Evolutionary conservation across 2,329 filamentous ascomycete species (phyloP), one percentile per base, ranked within the genome.

Genomic region (Onygenales sp.): DNA sequence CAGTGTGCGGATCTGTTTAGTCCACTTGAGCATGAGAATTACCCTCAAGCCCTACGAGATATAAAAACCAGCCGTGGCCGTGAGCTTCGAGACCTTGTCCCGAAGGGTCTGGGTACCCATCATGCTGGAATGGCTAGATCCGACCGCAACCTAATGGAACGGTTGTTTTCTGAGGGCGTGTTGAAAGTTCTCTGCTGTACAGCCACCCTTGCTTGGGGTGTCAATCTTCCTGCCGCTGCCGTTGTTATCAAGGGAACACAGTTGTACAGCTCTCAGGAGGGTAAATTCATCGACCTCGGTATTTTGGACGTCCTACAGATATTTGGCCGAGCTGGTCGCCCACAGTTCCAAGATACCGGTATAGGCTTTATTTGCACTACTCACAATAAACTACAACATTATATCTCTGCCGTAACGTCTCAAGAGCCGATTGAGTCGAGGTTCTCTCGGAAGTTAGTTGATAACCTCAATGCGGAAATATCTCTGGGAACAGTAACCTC

Each of bases 231-330:
- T 0, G 93, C 93, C 36, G 93, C 93, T 0, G 94, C 93, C 0
- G 93, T 98, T 50, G 81, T 98, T 51, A 98, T 98, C 78, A 98
- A 98, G 69, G 93, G 93, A 13, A 98, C 93, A 0, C 92, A 97
- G 65, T 82, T 98, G 0, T 98, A 98, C 72, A 97, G 91, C 67
- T 86, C 93, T 0, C 89, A 96, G 67, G 92, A 95, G 51, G 93
- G 93, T 70, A 95, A 95, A 70, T 97, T 96, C 61, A 86, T 96
- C 17, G 93, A 98, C 65, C 78, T 98, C 5, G 92, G 93, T 2
- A 98, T 98, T 59, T 79, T 98, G 2, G 93, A 98, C 67, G 93
- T 98, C 13, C 77, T 98, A 53, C 93, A 98, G 67, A 98, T 98
- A 55, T 98, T 98, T 65, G 93, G 93, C 76, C 91, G 93, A 79